phyloP scores from a whole-genome alignment of 306 rosid genomes.

The Casuarina glauca region DNA sequence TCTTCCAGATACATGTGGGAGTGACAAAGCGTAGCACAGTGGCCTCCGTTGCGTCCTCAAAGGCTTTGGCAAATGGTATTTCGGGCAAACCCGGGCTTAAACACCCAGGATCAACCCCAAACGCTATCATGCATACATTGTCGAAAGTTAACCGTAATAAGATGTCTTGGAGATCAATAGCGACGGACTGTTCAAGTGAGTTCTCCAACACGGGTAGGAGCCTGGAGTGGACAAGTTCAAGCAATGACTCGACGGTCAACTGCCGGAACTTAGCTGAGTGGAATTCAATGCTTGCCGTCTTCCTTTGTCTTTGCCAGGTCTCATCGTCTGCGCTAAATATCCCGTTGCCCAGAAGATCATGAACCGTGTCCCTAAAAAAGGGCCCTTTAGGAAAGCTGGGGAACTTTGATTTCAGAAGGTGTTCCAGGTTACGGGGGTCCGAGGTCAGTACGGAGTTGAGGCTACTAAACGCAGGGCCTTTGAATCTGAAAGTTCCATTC shows the following conservation, averaged over 20 bases:
- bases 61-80: slow-evolving; percentile 81
- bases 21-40: slow-evolving; percentile 66
- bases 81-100: slow-evolving; percentile 46
- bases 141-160: slow-evolving; percentile 80
- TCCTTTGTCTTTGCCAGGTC: slow-evolving; percentile 82
- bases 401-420: slow-evolving; percentile 83
- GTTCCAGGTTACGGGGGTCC: slow-evolving; percentile 83
- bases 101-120: slow-evolving; percentile 94
- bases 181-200: slow-evolving; percentile 20
- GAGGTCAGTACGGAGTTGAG: slow-evolving; percentile 67
- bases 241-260: slow-evolving; percentile 56
- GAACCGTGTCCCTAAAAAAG: slow-evolving; percentile 58
- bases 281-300: slow-evolving; percentile 84
- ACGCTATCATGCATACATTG: slow-evolving; percentile 88
- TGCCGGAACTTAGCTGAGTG: slow-evolving; percentile 73
- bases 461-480: slow-evolving; percentile 68
- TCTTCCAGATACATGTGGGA: slow-evolving; percentile 63
- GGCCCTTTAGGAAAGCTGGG: slow-evolving; percentile 69
- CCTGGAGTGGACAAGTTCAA: slow-evolving; percentile 66
- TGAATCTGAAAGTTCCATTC: slow-evolving; percentile 66
- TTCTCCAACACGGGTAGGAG: slow-evolving; percentile 58
- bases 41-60: slow-evolving; percentile 89
- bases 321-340: slow-evolving; percentile 79
- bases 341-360: slow-evolving; percentile 80
- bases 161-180: slow-evolving; percentile 76